phyloP scores from a whole-genome alignment of 2,329 filamentous ascomycete genomes.

The Cladosporium sp. region DNA sequence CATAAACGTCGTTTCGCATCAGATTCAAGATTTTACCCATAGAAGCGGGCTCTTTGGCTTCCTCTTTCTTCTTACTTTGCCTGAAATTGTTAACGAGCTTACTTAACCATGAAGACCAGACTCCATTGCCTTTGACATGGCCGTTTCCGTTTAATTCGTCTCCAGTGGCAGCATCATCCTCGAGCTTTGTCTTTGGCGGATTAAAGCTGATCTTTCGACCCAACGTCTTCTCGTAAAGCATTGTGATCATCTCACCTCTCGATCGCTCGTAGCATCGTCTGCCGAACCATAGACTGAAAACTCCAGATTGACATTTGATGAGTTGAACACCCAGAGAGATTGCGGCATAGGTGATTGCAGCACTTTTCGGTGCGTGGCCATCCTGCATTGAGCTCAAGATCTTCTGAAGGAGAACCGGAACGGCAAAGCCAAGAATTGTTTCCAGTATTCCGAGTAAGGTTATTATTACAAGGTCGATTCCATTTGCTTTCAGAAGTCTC shows the following conservation, averaged over 20 bases:
- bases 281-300: constrained; percentile 76
- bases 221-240: constrained; percentile 74
- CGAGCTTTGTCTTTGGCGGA: constrained; percentile 24
- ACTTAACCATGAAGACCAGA: constrained; percentile 3
- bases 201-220: constrained; percentile 54
- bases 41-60: constrained; percentile 58
- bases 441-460: constrained; percentile 61
- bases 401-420: constrained; percentile 66
- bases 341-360: constrained; percentile 61
- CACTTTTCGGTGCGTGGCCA: constrained; percentile 44
- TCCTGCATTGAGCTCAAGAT: constrained; percentile 64
- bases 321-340: constrained; percentile 59
- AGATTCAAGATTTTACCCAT: constrained; percentile 90
- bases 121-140: constrained; percentile 2
- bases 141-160: constrained; percentile 22
- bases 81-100: constrained; percentile 11
- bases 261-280: constrained; percentile 78
- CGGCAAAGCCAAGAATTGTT: constrained; percentile 49
- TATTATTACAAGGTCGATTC: constrained; percentile 68
- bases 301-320: constrained; percentile 58
- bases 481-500: constrained; percentile 69
- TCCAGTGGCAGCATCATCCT: constrained; percentile 19
- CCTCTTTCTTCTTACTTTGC: constrained; percentile 26
- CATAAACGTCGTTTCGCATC: constrained; percentile 75
- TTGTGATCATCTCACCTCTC: constrained; percentile 78